These are phyloP conservation scores for Isoetes taiwanensis DNA, from an alignment of 75 land plant species.

Conservation along the genomic window DNA sequence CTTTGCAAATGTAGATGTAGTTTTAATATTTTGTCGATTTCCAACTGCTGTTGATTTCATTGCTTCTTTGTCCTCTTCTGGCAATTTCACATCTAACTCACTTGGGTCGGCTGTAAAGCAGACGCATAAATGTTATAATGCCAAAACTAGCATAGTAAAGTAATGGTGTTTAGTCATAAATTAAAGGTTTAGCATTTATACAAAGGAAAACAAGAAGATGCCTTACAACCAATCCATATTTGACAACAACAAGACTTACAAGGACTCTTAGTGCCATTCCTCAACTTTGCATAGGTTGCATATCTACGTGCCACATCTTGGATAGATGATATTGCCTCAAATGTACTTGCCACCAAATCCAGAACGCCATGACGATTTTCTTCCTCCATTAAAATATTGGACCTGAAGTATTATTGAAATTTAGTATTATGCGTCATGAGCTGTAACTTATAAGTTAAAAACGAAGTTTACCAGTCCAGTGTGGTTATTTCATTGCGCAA, in stretches of 20 bases:
- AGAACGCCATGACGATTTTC: slow-evolving; percentile 60
- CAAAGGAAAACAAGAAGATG: too few species aligned
- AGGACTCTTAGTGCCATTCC: too few species aligned
- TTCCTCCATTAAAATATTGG: slow-evolving; percentile 32
- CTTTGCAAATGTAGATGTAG: too few species aligned
- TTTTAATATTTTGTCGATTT: too few species aligned
- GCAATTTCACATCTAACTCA: slow-evolving; percentile 17
- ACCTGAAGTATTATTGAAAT: too few species aligned
- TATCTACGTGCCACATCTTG: slow-evolving; percentile 79
- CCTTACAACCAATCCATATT: too few species aligned
- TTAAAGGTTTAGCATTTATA: too few species aligned
- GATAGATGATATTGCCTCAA: slow-evolving; percentile 60
- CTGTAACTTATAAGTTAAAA: too few species aligned
- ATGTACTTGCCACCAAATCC: slow-evolving; percentile 68
- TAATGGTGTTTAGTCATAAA: too few species aligned
- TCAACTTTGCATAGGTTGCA: slow-evolving; percentile 49
- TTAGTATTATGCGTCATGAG: too few species aligned
- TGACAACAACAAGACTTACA: too few species aligned
- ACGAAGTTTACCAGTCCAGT: slow-evolving; percentile 81
- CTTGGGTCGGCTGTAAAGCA: neutral
- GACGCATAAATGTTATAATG: neutral
- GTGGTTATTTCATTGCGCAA: slow-evolving; percentile 71
- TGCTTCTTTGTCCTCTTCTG: neutral
- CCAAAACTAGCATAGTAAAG: slow-evolving; percentile 41
- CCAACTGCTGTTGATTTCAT: too few species aligned